A percentile compares a stretch with the other conserved stretches of the same genome.
Conservation (phyloP, 805 yeast species). For the Lipomyces mesembrius region DNA sequence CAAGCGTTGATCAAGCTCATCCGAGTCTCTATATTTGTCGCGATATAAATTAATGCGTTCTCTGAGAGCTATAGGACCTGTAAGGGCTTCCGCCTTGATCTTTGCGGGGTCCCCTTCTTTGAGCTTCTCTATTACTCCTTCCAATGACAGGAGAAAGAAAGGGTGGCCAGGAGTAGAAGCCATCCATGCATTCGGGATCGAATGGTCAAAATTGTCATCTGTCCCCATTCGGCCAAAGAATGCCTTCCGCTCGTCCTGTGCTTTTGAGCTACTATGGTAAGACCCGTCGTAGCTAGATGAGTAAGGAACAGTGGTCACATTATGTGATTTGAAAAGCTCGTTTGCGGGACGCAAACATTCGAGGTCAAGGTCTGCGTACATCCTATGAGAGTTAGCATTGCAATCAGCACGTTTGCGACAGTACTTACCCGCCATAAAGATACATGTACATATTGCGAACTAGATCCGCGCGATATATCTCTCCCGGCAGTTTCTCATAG, state of each 20-base stretch:
- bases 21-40: not conserved
- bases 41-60: not conserved
- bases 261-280: not conserved
- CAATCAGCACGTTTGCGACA: not conserved
- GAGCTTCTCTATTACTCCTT: not conserved
- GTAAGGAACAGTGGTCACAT: not conserved
- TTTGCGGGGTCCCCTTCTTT: not conserved
- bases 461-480: not conserved
- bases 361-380: not conserved
- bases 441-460: not conserved
- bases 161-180: slow-evolving; percentile 4
- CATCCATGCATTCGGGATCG: slow-evolving; percentile 7
- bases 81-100: not conserved
- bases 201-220: not conserved
- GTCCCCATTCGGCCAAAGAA: slow-evolving; percentile 4
- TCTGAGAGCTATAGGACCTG: not conserved
- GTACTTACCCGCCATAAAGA: not conserved
- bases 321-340: not conserved
- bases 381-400: not conserved
- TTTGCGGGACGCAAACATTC: not conserved
- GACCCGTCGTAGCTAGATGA: not conserved
- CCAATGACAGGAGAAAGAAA: not conserved
- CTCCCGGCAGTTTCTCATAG: not conserved
- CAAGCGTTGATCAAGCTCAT: not conserved
- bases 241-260: not conserved